These are phyloP conservation scores for Wickerhamomyces chambardii DNA, from an alignment of 805 yeast genomes.

Conservation along the genomic window DNA sequence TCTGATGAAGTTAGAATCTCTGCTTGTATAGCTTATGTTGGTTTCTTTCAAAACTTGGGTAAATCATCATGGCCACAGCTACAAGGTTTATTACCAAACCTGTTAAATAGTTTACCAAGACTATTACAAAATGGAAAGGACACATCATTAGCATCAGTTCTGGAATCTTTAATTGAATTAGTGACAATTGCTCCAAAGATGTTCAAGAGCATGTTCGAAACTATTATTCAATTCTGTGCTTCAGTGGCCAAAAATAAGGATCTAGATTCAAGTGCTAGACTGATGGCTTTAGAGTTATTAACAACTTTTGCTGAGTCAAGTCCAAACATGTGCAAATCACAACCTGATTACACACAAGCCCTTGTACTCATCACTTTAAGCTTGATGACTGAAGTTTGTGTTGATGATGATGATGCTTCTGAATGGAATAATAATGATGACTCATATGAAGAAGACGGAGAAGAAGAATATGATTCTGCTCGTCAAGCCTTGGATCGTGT, in stretches of 20 bases:
- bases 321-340: conserved; percentile 89
- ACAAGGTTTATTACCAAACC: conserved; percentile 71
- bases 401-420: conserved; percentile 77
- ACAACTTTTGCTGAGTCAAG: conserved; percentile 90
- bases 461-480: conserved; percentile 82
- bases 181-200: conserved; percentile 92
- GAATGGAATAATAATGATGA: conserved; percentile 85
- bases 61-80: conserved; percentile 70
- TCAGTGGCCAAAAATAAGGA: conserved; percentile 76
- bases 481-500: conserved; percentile 93
- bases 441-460: conserved; percentile 74
- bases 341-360: conserved; percentile 59
- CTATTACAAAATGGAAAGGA: conserved; percentile 75
- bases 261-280: conserved; percentile 69
- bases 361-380: conserved; percentile 68
- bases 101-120: conserved; percentile 82
- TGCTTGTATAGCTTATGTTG: conserved; percentile 87
- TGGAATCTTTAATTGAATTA: conserved; percentile 82
- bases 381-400: conserved; percentile 89
- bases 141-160: conserved; percentile 73
- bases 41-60: conserved; percentile 77
- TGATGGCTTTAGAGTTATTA: conserved; percentile 80
- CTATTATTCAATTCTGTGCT: conserved; percentile 81
- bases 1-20: conserved; percentile 83
- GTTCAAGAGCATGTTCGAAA: conserved; percentile 85